Conservation (phyloP, 352 stramenopile species). For the Phytophthora constricta region DNA sequence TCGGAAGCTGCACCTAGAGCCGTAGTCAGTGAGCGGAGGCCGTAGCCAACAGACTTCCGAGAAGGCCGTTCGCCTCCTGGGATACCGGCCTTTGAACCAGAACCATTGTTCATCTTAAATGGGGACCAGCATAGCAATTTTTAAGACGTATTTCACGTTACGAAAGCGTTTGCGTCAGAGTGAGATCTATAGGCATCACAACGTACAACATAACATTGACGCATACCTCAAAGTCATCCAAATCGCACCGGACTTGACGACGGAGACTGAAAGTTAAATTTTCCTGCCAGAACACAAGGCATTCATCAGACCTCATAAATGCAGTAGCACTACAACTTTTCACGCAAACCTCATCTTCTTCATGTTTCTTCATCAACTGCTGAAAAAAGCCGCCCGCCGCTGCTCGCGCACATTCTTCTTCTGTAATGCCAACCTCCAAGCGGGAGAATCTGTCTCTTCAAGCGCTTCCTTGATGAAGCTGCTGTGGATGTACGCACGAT, state of each 20-base stretch:
- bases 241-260: slow-evolving; percentile 50
- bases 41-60: slow-evolving; percentile 68
- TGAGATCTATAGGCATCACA: too few relatives aligned
- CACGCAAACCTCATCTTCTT: slow-evolving; percentile 45
- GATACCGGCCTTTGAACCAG: slow-evolving; percentile 1
- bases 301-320: background rate
- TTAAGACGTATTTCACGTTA: too few relatives aligned
- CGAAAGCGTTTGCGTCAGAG: too few relatives aligned
- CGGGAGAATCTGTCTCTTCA: slow-evolving; percentile 71
- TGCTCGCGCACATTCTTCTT: slow-evolving; percentile 70
- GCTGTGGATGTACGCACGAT: slow-evolving; percentile 71
- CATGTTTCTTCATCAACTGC: slow-evolving; percentile 51
- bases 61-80: slow-evolving; percentile 24
- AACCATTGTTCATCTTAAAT: too few relatives aligned
- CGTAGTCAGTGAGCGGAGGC: slow-evolving; percentile 65
- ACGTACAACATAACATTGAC: too few relatives aligned
- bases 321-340: background rate
- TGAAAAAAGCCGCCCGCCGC: slow-evolving; percentile 63
- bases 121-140: too few relatives aligned
- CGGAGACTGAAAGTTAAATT: slow-evolving; percentile 61
- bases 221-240: slow-evolving; percentile 66
- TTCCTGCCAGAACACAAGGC: slow-evolving; percentile 32
- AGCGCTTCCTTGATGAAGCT: slow-evolving; percentile 77
- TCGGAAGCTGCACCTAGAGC: slow-evolving; percentile 40
- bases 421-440: slow-evolving; percentile 64